Evolutionary conservation across 192 early-diverging fungal species (phyloP), one percentile per base, ranked within the genome.

Genomic region (Rhizoclosmatium sp.): DNA sequence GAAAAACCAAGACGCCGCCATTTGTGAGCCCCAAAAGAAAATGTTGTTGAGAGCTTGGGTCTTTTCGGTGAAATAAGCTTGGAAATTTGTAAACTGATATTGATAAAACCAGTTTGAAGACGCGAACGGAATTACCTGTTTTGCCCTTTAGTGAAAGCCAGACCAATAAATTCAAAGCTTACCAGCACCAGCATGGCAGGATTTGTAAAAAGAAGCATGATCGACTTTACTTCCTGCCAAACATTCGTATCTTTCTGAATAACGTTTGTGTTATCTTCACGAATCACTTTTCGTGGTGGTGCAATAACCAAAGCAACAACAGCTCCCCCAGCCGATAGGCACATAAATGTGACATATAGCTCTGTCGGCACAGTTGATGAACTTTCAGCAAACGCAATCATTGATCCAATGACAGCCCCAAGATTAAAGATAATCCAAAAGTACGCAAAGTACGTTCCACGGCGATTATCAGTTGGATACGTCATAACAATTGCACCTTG

Each of bases 401-500:
- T 84, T 61, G 90, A 89, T 77, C 95, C 93, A n/a, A 96, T 66
- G 69, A 93, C 90, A 42, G 91, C 95, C 61, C 95, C 95, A 51
- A 87, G 51, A 71, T 93, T 93, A 87, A 94, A 96, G 65, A 95
- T 91, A 73, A 90, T 85, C 95, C 95, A 96, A 87, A 96, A 96
- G 47, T 91, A 84, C 14, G 91, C 90, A 64, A 96, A 94, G 81
- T 86, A 93, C 69, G 85, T 89, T 47, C 93, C 94, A 84, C 93
- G 93, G 47, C 92, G 85, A 19, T 90, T 79, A 74, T 95, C 94
- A 12, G 81, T 81, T 47, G 95, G 93, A 81, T 96, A 95, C 51
- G 95, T 91, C 79, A 93, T 87, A 91, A 94, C 92, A 76, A 96
- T 93, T 81, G 91, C 88, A 46, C 93, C 80, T 81, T 81, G 80